Evolutionary conservation across 805 yeast genomes (phyloP).

Genomic region (Pichia cephalocereana): DNA sequence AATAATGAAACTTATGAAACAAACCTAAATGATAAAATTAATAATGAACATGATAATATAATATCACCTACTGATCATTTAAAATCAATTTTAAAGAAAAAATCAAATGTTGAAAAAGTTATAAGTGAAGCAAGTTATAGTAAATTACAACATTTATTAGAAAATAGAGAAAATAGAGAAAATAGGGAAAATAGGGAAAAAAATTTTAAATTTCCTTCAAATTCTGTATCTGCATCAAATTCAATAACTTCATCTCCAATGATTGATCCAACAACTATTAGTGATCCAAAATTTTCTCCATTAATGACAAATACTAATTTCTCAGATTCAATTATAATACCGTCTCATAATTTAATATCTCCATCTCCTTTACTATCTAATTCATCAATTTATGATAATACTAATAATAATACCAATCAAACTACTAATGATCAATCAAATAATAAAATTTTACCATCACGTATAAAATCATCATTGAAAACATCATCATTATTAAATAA

Average conservation of each 20-base stretch:
- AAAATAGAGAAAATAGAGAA: constrained; percentile 21
- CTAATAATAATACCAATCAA: not conserved
- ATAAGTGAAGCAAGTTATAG: constrained; percentile 43
- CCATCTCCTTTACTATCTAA: not conserved
- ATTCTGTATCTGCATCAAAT: not conserved
- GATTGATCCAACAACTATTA: constrained; percentile 17
- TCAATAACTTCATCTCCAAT: constrained; percentile 18
- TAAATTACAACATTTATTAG: constrained; percentile 23
- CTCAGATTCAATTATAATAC: not conserved
- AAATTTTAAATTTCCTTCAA: constrained; percentile 1
- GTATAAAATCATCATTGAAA: constrained; percentile 11
- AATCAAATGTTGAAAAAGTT: constrained; percentile 77
- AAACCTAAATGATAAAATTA: not conserved
- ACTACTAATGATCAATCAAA: constrained; percentile 6
- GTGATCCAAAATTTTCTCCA: not conserved
- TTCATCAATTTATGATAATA: not conserved
- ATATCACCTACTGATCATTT: constrained; percentile 26
- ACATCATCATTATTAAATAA: constrained; percentile 4
- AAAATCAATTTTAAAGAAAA: constrained; percentile 83
- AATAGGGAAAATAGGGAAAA: too few relatives aligned
- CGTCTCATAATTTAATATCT: not conserved
- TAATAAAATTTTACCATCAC: not conserved
- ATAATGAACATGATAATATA: not conserved
- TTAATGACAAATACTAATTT: not conserved
- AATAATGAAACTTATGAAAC: not conserved